phyloP scores from a whole-genome alignment of 2,329 filamentous ascomycete species.

The Triangularia setosa region DNA sequence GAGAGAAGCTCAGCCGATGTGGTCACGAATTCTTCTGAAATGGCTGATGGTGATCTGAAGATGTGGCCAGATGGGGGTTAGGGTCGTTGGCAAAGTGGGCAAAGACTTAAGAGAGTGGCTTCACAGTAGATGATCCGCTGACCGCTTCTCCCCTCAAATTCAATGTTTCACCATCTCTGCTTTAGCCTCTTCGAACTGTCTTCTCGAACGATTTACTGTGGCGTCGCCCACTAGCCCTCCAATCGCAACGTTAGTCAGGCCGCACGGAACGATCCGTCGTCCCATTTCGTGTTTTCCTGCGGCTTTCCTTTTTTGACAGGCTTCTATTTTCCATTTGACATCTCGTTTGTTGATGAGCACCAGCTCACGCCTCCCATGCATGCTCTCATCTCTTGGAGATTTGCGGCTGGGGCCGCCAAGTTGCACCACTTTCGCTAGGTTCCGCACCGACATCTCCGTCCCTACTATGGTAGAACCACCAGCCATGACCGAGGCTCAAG shows the following conservation, averaged over 20 bases:
- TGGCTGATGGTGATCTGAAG: background rate
- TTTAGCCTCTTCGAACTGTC: background rate
- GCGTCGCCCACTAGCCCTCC: background rate
- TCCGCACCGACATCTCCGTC: background rate
- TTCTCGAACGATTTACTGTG: background rate
- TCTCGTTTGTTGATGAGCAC: background rate
- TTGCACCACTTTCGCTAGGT: background rate
- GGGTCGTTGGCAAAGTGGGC: background rate
- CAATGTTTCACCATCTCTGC: background rate
- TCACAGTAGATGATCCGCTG: background rate
- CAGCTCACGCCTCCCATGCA: background rate
- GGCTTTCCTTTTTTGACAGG: background rate
- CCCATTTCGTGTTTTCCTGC: background rate
- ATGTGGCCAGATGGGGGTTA: background rate
- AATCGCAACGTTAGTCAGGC: background rate
- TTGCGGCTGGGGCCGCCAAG: background rate
- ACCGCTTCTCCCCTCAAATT: background rate
- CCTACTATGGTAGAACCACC: background rate
- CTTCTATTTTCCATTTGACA: background rate
- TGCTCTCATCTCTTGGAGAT: background rate
- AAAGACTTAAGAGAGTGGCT: background rate
- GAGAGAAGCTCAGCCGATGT: background rate
- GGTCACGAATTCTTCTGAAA: background rate
- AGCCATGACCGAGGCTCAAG: conserved; percentile 10
- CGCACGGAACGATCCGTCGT: background rate